Evolutionary conservation across 345 rosid genomes (phyloP).

Genomic region (Euphorbia tirucalli): DNA sequence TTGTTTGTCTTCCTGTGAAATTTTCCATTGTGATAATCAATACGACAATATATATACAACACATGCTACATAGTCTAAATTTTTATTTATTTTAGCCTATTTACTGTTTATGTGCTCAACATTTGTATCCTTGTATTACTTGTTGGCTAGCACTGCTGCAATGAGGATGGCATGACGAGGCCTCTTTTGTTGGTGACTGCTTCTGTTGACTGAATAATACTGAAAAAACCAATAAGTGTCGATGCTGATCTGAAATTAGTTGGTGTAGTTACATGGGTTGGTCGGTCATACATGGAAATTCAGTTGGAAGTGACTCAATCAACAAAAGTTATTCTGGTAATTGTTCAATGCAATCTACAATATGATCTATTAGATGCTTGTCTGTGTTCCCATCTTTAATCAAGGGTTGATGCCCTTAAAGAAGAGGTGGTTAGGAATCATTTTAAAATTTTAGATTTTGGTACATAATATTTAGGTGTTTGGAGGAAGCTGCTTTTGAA

Average conservation of each 20-base stretch:
- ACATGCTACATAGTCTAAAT: background rate
- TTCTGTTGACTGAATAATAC: constrained; percentile 75
- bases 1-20: constrained; percentile 2
- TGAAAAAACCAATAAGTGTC: constrained; percentile 60
- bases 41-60: background rate
- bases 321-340: constrained; percentile 39
- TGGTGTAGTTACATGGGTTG: constrained; percentile 89
- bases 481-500: background rate
- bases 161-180: constrained; percentile 52
- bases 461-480: no score
- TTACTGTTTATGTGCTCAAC: background rate
- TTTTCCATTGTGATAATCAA: background rate
- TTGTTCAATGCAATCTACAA: background rate
- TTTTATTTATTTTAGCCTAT: background rate
- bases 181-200: constrained; percentile 80
- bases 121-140: background rate
- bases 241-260: constrained; percentile 54
- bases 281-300: constrained; percentile 87
- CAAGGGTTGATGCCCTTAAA: background rate
- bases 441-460: background rate
- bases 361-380: background rate
- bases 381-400: background rate
- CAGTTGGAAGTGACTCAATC: constrained; percentile 69
- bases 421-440: background rate
- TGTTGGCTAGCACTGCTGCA: constrained; percentile 58